Conservation (phyloP, 2,329 filamentous ascomycete species). For the Aspergillus quadrilineatus region DNA sequence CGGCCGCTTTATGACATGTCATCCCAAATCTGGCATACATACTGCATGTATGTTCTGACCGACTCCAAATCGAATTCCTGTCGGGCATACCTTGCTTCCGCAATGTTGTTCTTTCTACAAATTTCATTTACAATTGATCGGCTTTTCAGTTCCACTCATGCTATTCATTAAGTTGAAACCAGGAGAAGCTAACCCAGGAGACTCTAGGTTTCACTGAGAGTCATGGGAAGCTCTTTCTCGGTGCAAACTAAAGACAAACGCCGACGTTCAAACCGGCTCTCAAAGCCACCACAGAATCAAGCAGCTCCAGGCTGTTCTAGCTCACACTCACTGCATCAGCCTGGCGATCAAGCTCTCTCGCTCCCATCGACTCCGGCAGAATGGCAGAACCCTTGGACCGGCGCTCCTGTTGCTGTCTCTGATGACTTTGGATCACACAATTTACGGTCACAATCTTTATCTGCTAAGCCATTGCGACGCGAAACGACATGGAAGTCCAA, state of each 20-base stretch:
- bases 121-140: neutral
- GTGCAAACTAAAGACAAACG: constrained; percentile 32
- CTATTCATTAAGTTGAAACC: constrained; percentile 3
- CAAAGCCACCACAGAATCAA: constrained; percentile 36
- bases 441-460: constrained; percentile 24
- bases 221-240: constrained; percentile 41
- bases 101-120: neutral
- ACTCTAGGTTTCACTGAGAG: constrained; percentile 18
- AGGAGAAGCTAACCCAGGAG: constrained; percentile 16
- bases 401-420: constrained; percentile 23
- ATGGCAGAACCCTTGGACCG: constrained; percentile 40
- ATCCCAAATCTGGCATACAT: neutral
- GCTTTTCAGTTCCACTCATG: constrained; percentile 6
- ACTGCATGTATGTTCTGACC: neutral
- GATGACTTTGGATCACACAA: constrained; percentile 13
- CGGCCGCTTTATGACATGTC: neutral
- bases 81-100: constrained; percentile 1
- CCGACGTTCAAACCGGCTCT: constrained; percentile 37
- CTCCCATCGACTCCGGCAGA: constrained; percentile 17
- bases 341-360: constrained; percentile 10
- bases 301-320: constrained; percentile 15
- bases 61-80: neutral
- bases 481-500: constrained; percentile 14
- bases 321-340: constrained; percentile 17
- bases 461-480: constrained; percentile 18